Conservation (phyloP, 2,329 filamentous ascomycete species). For the Aureobasidium sp. region DNA sequence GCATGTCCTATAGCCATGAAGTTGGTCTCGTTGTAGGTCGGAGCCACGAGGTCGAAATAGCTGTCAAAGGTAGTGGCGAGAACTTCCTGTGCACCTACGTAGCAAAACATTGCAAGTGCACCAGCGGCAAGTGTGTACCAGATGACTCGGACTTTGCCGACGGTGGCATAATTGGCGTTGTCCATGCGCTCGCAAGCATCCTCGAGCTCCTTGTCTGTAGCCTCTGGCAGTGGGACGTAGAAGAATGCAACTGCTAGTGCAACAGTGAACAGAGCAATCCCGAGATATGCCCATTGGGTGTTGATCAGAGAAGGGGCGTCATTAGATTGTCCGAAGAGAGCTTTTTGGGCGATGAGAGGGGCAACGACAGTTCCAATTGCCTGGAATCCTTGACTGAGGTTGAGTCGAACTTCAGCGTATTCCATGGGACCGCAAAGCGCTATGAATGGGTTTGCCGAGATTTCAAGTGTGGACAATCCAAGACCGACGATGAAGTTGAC, state of each 20-base stretch:
- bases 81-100: constrained; percentile 55
- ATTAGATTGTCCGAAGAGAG: constrained; percentile 45
- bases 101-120: constrained; percentile 51
- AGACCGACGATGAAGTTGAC: constrained; percentile 58
- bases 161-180: constrained; percentile 41
- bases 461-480: constrained; percentile 54
- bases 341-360: constrained; percentile 52
- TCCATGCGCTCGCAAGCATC: constrained; percentile 46
- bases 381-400: constrained; percentile 55
- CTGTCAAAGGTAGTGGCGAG: constrained; percentile 42
- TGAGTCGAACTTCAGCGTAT: constrained; percentile 54
- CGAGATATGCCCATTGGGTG: constrained; percentile 60
- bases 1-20: constrained; percentile 50
- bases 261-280: constrained; percentile 55
- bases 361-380: constrained; percentile 54
- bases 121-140: constrained; percentile 52
- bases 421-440: constrained; percentile 54
- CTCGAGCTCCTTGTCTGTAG: constrained; percentile 54
- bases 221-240: constrained; percentile 56
- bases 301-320: constrained; percentile 49
- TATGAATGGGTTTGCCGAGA: constrained; percentile 57
- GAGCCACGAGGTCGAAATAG: constrained; percentile 38
- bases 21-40: constrained; percentile 32
- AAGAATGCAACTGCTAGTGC: constrained; percentile 53
- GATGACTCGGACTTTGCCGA: constrained; percentile 43